Conservation (phyloP, 768 basidiomycete genomes). For the Boletus bicolor region DNA sequence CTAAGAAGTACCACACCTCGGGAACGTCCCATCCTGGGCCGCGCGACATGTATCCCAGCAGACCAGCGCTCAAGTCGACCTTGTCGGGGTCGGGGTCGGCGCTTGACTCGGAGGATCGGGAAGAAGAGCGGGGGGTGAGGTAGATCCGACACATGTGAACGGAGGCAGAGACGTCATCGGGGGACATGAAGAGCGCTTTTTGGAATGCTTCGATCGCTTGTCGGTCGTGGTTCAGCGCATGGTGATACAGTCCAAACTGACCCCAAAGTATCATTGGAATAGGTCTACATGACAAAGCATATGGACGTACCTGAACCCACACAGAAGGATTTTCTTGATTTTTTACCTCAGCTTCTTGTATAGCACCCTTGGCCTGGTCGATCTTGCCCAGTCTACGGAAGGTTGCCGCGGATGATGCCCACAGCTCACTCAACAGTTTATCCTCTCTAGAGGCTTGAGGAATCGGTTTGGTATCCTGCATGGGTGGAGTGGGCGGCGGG, state of each 20-base stretch:
- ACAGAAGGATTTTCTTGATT: slow-evolving; percentile 86
- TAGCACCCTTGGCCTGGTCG: slow-evolving; percentile 86
- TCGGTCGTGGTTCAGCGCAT: slow-evolving; percentile 52
- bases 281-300: background rate
- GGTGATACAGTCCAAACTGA: slow-evolving; percentile 74
- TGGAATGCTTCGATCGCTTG: slow-evolving; percentile 74
- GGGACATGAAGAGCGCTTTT: slow-evolving; percentile 86
- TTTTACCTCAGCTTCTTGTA: slow-evolving; percentile 90
- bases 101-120: slow-evolving; percentile 10
- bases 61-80: slow-evolving; percentile 78
- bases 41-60: slow-evolving; percentile 73
- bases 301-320: slow-evolving; percentile 81
- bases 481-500: slow-evolving; percentile 34
- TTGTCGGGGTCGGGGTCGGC: slow-evolving; percentile 38
- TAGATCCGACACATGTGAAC: slow-evolving; percentile 79
- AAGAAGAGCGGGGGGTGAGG: slow-evolving; percentile 40
- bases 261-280: slow-evolving; percentile 1
- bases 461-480: slow-evolving; percentile 31
- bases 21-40: slow-evolving; percentile 87
- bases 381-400: slow-evolving; percentile 87
- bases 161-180: slow-evolving; percentile 72
- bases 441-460: slow-evolving; percentile 52
- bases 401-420: slow-evolving; percentile 93
- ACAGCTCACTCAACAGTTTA: slow-evolving; percentile 76
- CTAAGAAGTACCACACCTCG: slow-evolving; percentile 94